phyloP scores from a whole-genome alignment of 345 rosid genomes.

The Lepidium africanum region DNA sequence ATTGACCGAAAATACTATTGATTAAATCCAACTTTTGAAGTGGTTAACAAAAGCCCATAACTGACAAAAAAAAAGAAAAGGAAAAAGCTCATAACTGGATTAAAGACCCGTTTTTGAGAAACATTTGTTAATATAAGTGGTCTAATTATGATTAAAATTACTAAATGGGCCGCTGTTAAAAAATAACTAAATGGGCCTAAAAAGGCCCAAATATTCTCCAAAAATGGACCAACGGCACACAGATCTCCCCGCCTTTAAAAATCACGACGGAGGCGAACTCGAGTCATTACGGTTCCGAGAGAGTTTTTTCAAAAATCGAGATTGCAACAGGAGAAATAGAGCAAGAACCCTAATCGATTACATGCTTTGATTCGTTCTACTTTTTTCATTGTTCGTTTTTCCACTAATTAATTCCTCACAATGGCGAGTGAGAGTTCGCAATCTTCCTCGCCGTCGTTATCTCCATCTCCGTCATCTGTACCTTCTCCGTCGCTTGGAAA shows the following conservation, averaged over 20 bases:
- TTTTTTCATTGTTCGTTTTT: not conserved
- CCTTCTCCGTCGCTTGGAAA: slow-evolving; percentile 22
- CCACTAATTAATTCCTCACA: not conserved
- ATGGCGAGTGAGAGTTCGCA: slow-evolving; percentile 27
- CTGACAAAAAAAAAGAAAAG: too few relatives aligned
- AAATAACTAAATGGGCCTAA: not conserved
- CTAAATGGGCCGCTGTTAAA: slow-evolving; percentile 1
- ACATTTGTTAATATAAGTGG: not conserved
- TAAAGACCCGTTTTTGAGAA: too few relatives aligned
- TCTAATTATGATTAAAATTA: not conserved
- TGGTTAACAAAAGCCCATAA: too few relatives aligned
- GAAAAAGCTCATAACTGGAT: too few relatives aligned
- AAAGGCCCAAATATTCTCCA: slow-evolving; percentile 4
- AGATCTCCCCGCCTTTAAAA: slow-evolving; percentile 27
- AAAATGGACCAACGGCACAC: slow-evolving; percentile 22
- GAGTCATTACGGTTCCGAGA: slow-evolving; percentile 17
- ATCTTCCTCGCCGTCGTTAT: slow-evolving; percentile 22
- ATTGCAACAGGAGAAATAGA: not conserved
- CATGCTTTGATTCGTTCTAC: not conserved
- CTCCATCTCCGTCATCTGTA: slow-evolving; percentile 17
- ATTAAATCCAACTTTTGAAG: not conserved
- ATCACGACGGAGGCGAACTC: slow-evolving; percentile 20
- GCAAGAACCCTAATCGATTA: slow-evolving; percentile 16
- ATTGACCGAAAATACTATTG: not conserved
- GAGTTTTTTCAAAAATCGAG: not conserved